phyloP scores from a whole-genome alignment of 306 rosid species.

The Echinosophora koreensis region DNA sequence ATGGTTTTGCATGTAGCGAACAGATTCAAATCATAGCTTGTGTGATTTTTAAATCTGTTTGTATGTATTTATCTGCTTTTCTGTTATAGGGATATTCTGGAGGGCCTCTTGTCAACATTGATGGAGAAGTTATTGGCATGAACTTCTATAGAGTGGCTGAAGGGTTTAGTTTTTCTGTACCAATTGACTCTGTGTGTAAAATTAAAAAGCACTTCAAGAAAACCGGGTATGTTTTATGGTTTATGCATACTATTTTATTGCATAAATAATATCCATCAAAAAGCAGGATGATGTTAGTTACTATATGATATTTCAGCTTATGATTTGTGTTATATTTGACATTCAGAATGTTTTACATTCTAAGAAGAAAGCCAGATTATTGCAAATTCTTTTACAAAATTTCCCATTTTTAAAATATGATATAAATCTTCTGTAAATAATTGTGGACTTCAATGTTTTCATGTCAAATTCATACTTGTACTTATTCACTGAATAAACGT shows the following conservation, averaged over 20 bases:
- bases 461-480: not conserved
- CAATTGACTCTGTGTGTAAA: constrained; percentile 79
- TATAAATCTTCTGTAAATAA: too few species aligned
- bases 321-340: constrained; percentile 22
- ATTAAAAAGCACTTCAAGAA: constrained; percentile 80
- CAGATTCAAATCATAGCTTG: too few species aligned
- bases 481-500: too few species aligned
- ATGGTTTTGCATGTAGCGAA: constrained; percentile 11
- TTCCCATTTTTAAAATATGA: not conserved
- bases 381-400: not conserved
- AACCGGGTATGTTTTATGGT: constrained; percentile 66
- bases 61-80: not conserved
- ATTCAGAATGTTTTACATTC: constrained; percentile 10
- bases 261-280: not conserved
- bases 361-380: not conserved
- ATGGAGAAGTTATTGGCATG: constrained; percentile 91
- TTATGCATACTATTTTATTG: constrained; percentile 13
- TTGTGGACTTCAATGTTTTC: constrained; percentile 15
- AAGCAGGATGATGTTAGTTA: constrained; percentile 1
- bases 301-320: constrained; percentile 26
- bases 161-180: constrained; percentile 88
- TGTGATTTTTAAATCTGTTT: constrained; percentile 12
- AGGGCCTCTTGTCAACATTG: constrained; percentile 91
- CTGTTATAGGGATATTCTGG: constrained; percentile 90
- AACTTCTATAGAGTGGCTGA: too few species aligned